Conservation (phyloP, 2,329 filamentous ascomycete species). For the Scortechinia acanthostroma region DNA sequence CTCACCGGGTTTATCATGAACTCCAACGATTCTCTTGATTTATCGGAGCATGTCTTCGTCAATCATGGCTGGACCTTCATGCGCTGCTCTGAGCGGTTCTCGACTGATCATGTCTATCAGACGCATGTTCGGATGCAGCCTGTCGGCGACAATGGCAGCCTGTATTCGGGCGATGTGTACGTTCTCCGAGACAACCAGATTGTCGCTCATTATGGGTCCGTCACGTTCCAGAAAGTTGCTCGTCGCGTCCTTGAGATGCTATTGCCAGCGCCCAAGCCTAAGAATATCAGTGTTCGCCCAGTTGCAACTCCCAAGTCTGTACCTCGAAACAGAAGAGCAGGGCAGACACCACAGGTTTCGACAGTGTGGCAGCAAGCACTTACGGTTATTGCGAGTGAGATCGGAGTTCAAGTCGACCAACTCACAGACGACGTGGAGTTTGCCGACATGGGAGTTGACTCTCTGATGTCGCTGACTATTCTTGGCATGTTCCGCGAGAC, state of each 20-base stretch:
- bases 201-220: background rate
- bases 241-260: background rate
- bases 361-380: background rate
- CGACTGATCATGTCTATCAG: background rate
- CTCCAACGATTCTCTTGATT: background rate
- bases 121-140: background rate
- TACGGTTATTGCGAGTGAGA: background rate
- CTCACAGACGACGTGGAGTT: background rate
- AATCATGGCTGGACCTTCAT: background rate
- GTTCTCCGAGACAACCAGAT: background rate
- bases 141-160: background rate
- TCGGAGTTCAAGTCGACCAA: background rate
- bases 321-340: background rate
- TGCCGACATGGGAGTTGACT: background rate
- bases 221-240: background rate
- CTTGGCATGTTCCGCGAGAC: slow-evolving; percentile 48
- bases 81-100: background rate
- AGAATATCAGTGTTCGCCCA: background rate
- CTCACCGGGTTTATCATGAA: background rate
- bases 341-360: background rate
- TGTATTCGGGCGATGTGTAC: background rate
- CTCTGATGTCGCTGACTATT: slow-evolving; percentile 26
- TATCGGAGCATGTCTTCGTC: background rate
- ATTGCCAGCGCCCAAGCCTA: background rate
- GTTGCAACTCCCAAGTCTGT: background rate